A percentile compares a stretch with the other conserved stretches of the same genome.
Evolutionary conservation across 1,284 basidiomycete genomes (phyloP).

Genomic region (Peniophora sp.): DNA sequence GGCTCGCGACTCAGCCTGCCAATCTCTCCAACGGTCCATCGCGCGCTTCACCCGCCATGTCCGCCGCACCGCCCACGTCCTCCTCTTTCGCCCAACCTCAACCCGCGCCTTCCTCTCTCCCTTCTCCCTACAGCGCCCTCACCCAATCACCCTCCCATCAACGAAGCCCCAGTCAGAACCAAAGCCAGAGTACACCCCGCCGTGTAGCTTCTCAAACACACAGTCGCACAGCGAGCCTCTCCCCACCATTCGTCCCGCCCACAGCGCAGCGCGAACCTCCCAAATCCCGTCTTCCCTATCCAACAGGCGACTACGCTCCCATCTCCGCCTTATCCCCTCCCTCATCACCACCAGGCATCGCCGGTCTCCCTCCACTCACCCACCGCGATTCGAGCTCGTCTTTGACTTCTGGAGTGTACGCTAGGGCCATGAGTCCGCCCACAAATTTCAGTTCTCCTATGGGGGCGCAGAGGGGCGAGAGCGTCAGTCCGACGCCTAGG

Average conservation of each 20-base stretch:
- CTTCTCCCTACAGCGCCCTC: conserved; percentile 19
- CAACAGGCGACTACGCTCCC: conserved; percentile 73
- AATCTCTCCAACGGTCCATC: conserved; percentile 47
- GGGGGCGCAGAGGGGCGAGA: conserved; percentile 18
- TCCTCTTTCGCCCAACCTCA: conserved; percentile 16
- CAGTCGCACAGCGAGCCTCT: conserved; percentile 48
- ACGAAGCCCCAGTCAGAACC: neutral
- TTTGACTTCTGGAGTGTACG: neutral
- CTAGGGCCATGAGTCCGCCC: conserved; percentile 12
- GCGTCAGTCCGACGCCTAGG: conserved; percentile 63
- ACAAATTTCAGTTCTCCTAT: conserved; percentile 16
- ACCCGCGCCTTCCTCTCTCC: conserved; percentile 23
- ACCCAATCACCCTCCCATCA: conserved; percentile 2
- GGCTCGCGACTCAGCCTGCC: conserved; percentile 48
- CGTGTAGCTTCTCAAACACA: conserved; percentile 28
- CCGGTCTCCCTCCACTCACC: conserved; percentile 13
- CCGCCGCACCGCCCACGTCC: conserved; percentile 24
- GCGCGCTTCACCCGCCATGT: conserved; percentile 34
- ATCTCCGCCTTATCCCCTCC: conserved; percentile 52
- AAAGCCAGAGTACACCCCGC: conserved; percentile 11
- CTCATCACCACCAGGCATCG: conserved; percentile 13
- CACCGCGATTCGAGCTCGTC: conserved; percentile 22
- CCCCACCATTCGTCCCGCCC: conserved; percentile 48
- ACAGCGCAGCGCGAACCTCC: conserved; percentile 21
- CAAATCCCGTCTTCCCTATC: conserved; percentile 65